Evolutionary conservation across 1,284 basidiomycete species (phyloP).

Genomic region (Filobasidium uniguttulatum): DNA sequence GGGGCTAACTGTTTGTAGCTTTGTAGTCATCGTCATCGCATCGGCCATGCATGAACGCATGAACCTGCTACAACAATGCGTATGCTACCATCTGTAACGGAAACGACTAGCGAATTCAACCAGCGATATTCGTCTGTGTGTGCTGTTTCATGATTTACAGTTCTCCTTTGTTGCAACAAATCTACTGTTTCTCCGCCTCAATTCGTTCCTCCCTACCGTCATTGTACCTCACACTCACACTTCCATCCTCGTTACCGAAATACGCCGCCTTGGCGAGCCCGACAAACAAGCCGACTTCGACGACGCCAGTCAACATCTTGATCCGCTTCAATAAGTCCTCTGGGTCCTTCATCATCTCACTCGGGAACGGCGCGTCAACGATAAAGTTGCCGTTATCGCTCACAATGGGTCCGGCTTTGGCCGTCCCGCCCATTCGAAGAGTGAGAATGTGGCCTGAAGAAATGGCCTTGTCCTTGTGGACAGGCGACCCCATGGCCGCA

Average conservation of each 20-base stretch:
- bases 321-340: conserved; percentile 51
- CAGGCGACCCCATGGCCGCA: conserved; percentile 43
- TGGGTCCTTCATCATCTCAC: conserved; percentile 55
- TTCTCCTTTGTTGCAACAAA: too few species aligned
- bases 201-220: conserved; percentile 33
- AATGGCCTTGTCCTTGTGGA: conserved; percentile 12
- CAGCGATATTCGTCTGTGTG: too few species aligned
- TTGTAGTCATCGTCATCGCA: too few species aligned
- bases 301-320: conserved; percentile 87
- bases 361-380: conserved; percentile 77
- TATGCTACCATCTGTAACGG: too few species aligned
- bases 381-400: conserved; percentile 93
- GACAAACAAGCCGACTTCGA: conserved; percentile 94
- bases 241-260: conserved; percentile 65
- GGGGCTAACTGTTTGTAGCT: too few species aligned
- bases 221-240: conserved; percentile 31
- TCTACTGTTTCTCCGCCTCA: conserved; percentile 1
- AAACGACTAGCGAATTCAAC: too few species aligned
- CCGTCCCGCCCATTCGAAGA: conserved; percentile 62
- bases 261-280: conserved; percentile 88
- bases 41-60: too few species aligned
- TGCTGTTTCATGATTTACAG: too few species aligned
- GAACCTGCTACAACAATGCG: too few species aligned
- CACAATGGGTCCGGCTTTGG: conserved; percentile 68
- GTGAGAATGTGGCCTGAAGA: conserved; percentile 42